These are phyloP conservation scores for Sclerotinia nivalis DNA, from an alignment of 2,329 filamentous ascomycete species.

Conservation along the genomic window DNA sequence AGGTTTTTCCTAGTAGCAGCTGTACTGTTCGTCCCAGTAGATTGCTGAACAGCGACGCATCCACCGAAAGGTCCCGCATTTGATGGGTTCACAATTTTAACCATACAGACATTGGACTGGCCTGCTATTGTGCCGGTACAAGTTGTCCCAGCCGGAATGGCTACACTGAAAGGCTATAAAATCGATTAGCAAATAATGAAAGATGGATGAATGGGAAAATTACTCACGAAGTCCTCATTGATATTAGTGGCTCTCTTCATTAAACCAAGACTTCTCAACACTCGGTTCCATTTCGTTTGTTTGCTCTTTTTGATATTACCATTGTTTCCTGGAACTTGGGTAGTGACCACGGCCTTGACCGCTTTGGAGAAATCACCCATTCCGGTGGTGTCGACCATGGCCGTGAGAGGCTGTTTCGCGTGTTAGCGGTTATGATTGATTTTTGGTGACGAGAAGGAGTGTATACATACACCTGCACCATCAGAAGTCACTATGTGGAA, in stretches of 20 bases:
- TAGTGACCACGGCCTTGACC: constrained; percentile 36
- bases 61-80: constrained; percentile 47
- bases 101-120: constrained; percentile 45
- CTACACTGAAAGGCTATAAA: constrained; percentile 40
- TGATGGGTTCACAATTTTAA: constrained; percentile 48
- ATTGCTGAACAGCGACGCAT: constrained; percentile 44
- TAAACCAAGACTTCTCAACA: constrained; percentile 23
- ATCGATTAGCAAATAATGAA: neutral
- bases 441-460: neutral
- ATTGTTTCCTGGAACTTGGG: constrained; percentile 44
- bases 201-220: too few relatives aligned
- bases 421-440: neutral
- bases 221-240: constrained; percentile 42
- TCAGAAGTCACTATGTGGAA: constrained; percentile 48
- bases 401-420: neutral
- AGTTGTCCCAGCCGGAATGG: constrained; percentile 44
- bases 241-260: constrained; percentile 29
- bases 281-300: constrained; percentile 27
- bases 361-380: constrained; percentile 48
- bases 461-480: constrained; percentile 42
- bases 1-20: constrained; percentile 14
- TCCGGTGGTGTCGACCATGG: constrained; percentile 53
- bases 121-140: constrained; percentile 44
- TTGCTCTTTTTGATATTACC: constrained; percentile 42
- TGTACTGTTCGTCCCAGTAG: constrained; percentile 22